Evolutionary conservation across 2,329 filamentous ascomycete species (phyloP), one percentile per base, ranked within the genome.

Genomic region (Monosporascus sp.): DNA sequence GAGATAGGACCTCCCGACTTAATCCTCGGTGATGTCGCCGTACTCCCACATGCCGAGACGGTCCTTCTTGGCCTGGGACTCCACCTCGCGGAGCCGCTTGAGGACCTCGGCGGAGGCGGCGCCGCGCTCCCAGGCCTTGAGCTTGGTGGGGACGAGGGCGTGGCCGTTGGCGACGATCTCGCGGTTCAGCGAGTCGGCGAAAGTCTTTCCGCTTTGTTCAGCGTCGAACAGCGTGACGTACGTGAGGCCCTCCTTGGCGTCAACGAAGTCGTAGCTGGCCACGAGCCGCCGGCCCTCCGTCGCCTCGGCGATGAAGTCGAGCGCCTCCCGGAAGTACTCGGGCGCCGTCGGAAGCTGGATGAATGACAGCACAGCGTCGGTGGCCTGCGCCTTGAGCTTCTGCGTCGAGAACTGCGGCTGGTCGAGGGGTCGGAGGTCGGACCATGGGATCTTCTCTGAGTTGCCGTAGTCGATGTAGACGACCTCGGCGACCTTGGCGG

Each of bases 391-490:
- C 73, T 89, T 92, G 55, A 99, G 84, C 72, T 88, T 92, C 70
- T 91, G 84, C 5, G 82, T 76, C 43, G 84, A 83, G 77, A 97
- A 99, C 64, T 92, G 87, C 17, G 83, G 72, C 67, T 90, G 85
- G 49, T 86, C 82, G 48, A 99, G 81, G n/a, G 91, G 79, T 28
- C 94, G 88, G 44, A 99, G 84, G 60, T 83, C 81, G 24, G 85
- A 81, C 91, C 93, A 99, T 0, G 92, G 83, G 53, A 96, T 79
- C 67, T 86, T 87, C 73, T 99, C 94, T 52, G 84, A 87, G 79
- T 99, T 99, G 64, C 94, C 94, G 72, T 95, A 99, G 76, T 99
- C 94, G 58, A 99, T 84, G 73, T 96, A 99, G 46, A 95, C 76
- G 26, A 99, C 87, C 72, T 99, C 94, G 24, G 91, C 87, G 63